Percentiles rank a stretch among this genome's conserved stretches.
Conservation (phyloP, 2,329 filamentous ascomycete species). For the Sporothrix euskadiensis region DNA sequence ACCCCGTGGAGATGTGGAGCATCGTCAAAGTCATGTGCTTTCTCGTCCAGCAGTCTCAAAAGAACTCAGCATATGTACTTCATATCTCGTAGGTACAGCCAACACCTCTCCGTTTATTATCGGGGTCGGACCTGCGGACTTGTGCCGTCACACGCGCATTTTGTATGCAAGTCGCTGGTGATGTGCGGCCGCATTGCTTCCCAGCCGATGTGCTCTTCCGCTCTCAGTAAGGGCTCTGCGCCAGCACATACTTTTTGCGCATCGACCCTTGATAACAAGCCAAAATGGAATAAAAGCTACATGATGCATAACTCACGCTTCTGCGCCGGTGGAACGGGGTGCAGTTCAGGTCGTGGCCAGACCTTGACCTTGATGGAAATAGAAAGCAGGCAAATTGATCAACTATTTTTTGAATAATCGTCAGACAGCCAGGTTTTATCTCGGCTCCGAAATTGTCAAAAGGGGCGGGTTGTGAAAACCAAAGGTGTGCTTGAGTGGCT, state of each 20-base stretch:
- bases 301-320: slow-evolving; percentile 13
- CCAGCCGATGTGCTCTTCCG: slow-evolving; percentile 9
- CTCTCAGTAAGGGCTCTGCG: background rate
- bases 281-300: background rate
- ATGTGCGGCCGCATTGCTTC: slow-evolving; percentile 5
- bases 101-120: background rate
- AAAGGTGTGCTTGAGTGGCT: no score
- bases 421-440: background rate
- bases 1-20: background rate
- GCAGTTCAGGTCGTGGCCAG: background rate
- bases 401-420: background rate
- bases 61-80: background rate
- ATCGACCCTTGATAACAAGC: background rate
- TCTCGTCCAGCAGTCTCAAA: background rate
- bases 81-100: slow-evolving; percentile 1
- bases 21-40: background rate
- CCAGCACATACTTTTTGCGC: background rate
- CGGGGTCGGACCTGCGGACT: background rate
- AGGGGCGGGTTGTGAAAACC: background rate
- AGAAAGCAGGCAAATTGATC: background rate
- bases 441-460: background rate
- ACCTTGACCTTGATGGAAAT: background rate
- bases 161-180: background rate
- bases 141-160: background rate
- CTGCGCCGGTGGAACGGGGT: slow-evolving; percentile 15